phyloP scores from a whole-genome alignment of 441 rosid species.

The Corymbia calophylla region DNA sequence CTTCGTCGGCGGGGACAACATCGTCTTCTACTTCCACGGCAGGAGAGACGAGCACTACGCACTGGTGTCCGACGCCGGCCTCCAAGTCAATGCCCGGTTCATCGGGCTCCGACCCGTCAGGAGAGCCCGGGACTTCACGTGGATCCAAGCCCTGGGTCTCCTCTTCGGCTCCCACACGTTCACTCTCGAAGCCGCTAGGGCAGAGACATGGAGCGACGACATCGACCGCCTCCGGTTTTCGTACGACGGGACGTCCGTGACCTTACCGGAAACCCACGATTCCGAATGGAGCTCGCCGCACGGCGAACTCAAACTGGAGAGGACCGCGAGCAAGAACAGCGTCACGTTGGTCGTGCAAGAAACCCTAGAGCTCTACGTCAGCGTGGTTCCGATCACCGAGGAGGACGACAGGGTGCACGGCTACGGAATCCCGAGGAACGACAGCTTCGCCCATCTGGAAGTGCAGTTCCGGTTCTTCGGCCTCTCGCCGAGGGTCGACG shows the following conservation, averaged over 20 bases:
- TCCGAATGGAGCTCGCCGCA: neutral
- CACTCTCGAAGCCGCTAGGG: neutral
- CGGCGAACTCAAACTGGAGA: neutral
- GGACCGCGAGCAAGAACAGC: neutral
- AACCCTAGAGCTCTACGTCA: neutral
- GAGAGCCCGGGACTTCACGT: neutral
- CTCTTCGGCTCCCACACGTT: neutral
- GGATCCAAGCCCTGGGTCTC: constrained; percentile 3
- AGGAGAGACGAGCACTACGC: neutral
- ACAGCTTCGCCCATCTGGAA: neutral
- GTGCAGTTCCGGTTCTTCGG: neutral
- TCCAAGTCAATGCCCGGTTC: constrained; percentile 3
- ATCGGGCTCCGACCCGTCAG: neutral
- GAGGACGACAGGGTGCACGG: neutral
- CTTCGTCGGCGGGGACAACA: neutral
- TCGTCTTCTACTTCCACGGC: neutral
- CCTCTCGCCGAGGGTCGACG: neutral
- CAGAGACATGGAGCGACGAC: neutral
- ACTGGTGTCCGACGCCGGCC: neutral
- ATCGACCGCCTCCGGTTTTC: neutral
- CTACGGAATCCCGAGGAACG: neutral
- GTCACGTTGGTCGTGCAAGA: neutral
- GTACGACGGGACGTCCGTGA: neutral
- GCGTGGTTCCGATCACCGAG: neutral
- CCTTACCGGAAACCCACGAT: neutral